Evolutionary conservation across 1,284 basidiomycete species (phyloP), one percentile per base, ranked within the genome.

Genomic region (Heimioporus retisporus): DNA sequence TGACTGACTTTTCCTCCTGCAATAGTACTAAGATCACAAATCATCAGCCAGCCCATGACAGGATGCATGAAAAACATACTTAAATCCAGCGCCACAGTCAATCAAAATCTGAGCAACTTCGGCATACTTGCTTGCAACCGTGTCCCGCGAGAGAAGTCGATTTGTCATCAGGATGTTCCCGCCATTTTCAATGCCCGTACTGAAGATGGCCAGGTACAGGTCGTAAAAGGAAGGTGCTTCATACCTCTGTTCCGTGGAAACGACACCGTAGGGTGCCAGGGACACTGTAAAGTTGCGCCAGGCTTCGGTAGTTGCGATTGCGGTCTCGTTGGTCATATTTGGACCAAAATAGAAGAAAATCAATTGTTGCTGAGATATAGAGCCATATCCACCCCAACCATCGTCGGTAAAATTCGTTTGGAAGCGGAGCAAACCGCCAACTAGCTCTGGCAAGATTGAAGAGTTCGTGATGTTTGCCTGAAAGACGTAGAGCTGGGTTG

Each of bases 1-100:
- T 75, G 70, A 13, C 78, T 75, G 14, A 84, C 83, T 19, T 76
- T 80, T 10, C 84, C 83, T 4, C 83, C 83, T 11, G 75, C 79
- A 16, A 83, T 70, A 18, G 76, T 71, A 57, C 82, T 84, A 40
- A 44, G 54, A 4, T 25, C 2, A 19, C 19, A 40, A 42, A 55
- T 19, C 8, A 35, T 60, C 48, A 63, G 43, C 28, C 13, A 6
- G n/a, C 31, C 2, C 23, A 42, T 23, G 61, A 6, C 18, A 53
- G 31, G 18, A 35, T 5, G 18, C 3, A 4, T 21, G 16, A 7
- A 15, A 18, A 53, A 67, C 72, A 15, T 59, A 75, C 73, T 51
- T n/a, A 56, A 68, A 65, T 18, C 4, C 44, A 42, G 25, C 59
- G 14, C 16, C 15, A 31, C 71, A 74, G 46, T 66, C 56, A 2